A percentile compares a stretch with the other conserved stretches of the same genome.
Conservation (phyloP, 805 yeast species). For the Wickerhamiella kurtzmanii region DNA sequence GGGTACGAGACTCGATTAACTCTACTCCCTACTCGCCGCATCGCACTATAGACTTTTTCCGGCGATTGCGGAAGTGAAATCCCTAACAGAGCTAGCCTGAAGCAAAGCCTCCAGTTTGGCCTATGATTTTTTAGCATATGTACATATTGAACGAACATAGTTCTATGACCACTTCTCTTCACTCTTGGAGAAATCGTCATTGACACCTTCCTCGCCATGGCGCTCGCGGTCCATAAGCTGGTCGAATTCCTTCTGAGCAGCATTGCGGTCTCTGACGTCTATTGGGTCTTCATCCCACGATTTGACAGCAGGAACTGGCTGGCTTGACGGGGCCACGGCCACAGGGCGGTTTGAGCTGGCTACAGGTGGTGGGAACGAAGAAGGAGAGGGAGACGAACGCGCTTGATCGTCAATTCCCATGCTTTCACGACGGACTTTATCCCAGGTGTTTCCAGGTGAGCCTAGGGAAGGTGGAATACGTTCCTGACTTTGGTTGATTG, state of each 20-base stretch:
- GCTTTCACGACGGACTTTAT: neutral
- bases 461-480: neutral
- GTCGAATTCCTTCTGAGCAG: constrained; percentile 12
- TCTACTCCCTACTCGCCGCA: neutral
- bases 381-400: neutral
- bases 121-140: neutral
- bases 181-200: constrained; percentile 15
- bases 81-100: neutral
- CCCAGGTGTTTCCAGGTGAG: neutral
- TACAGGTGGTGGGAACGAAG: too few species aligned
- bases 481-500: neutral
- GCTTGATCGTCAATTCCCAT: neutral
- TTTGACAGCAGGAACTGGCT: neutral
- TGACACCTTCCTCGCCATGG: constrained; percentile 2
- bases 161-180: constrained; percentile 16
- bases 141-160: neutral
- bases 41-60: neutral
- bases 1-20: constrained; percentile 44
- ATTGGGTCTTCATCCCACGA: neutral
- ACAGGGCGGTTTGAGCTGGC: too few species aligned
- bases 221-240: constrained; percentile 15
- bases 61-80: constrained; percentile 7
- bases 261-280: neutral
- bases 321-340: neutral
- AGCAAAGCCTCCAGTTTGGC: constrained; percentile 1